Base-by-base conservation (phyloP, 768 basidiomycete genomes). In the Podaxis carcinomalis region DNA sequence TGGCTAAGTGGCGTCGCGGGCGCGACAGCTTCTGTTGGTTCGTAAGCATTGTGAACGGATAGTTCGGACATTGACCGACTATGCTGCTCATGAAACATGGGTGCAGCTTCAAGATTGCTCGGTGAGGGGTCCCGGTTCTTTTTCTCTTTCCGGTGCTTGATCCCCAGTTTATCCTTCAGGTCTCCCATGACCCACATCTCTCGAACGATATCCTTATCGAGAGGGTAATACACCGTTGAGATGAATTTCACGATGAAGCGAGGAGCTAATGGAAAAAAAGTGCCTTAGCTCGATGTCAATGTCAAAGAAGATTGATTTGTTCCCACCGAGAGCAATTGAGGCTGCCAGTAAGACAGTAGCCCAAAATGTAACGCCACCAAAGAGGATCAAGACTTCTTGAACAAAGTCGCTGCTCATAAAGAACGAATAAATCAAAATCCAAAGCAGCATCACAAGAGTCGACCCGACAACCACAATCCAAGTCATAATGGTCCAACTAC, bases 171-270 rank as follows among this genome's bases (percentile, higher is more conserved):
- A 64, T 93, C 91, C 70, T 94, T 94, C 59, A 94, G 79, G 68
- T 93, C 86, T 3, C 92, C 92, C 61, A 72, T 68, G 3, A 93
- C 90, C 92, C 91, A 93, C 84, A 87, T 89, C 77, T 98, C 96
- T 28, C 96, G 87, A 6, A 98, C 80, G 59, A 98, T 87, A 67
- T 97, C 92, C 70, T 86, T 89, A 79, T 98, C 96, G 16, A 87
- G 77, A 2, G 95, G 95, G 51, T 72, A 74, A 68, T 95, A 97
- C 0, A 87, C 81, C 0, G 86, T 78, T 9, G 81, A 77, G 62
- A 88, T 68, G 69, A 83, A 93, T 68, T 92, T 92, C 73, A 86
- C 77, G 35, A 95, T 57, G 77, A 92, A 93, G 14, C 92, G 84
- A 0, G 96, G 96, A 4, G 86, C 92, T 93, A 53, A 21, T 50